Evolutionary conservation across 768 basidiomycete genomes (phyloP).

Genomic region (Pleurotus eryngii): DNA sequence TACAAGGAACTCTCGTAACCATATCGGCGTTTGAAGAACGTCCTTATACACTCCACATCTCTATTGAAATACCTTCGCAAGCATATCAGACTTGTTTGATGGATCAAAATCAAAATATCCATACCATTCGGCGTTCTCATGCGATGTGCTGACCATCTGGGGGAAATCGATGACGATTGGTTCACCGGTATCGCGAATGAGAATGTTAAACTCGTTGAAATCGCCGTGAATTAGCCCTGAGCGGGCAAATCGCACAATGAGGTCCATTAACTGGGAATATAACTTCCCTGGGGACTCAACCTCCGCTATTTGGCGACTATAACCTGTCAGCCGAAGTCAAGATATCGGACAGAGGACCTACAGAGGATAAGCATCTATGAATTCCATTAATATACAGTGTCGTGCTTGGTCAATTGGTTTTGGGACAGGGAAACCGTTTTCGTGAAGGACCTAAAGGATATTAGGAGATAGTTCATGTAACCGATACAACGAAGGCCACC

Average conservation of each 20-base stretch:
- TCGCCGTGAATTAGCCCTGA: slow-evolving; percentile 98
- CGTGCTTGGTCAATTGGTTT: slow-evolving; percentile 90
- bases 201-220: slow-evolving; percentile 99
- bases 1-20: slow-evolving; percentile 88
- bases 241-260: slow-evolving; percentile 91
- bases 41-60: slow-evolving; percentile 94
- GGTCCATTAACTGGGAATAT: slow-evolving; percentile 90
- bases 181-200: slow-evolving; percentile 74
- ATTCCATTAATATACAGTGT: slow-evolving; percentile 95
- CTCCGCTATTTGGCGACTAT: slow-evolving; percentile 82
- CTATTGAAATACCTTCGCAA: slow-evolving; percentile 94
- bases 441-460: slow-evolving; percentile 70
- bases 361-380: slow-evolving; percentile 94
- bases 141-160: slow-evolving; percentile 98
- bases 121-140: slow-evolving; percentile 95
- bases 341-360: slow-evolving; percentile 34
- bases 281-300: slow-evolving; percentile 84
- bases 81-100: slow-evolving; percentile 7
- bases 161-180: slow-evolving; percentile 98
- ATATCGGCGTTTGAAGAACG: slow-evolving; percentile 89
- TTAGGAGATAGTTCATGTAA: background rate
- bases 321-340: slow-evolving; percentile 7
- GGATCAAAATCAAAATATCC: slow-evolving; percentile 19
- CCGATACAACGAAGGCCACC: slow-evolving; percentile 36
- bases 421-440: slow-evolving; percentile 92